Percentiles rank a stretch among this genome's conserved stretches.
Conservation (phyloP, 2,329 filamentous ascomycete genomes). For the Cercospora sojina region DNA sequence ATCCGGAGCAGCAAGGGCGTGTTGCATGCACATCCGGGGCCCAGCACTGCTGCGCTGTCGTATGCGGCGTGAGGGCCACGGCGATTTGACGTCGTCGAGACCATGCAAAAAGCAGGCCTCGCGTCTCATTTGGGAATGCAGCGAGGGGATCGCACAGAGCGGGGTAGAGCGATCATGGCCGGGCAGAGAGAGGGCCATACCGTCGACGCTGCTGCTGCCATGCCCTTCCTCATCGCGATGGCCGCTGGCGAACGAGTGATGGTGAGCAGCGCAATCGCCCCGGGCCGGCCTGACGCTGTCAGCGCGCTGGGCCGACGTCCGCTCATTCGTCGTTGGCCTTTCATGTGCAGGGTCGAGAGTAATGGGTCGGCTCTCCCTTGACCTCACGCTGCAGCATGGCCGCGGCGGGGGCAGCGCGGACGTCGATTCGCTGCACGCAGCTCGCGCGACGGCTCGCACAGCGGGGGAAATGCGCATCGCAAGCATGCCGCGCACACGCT, state of each 20-base stretch:
- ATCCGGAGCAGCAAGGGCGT: slow-evolving; percentile 8
- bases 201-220: neutral
- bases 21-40: slow-evolving; percentile 7
- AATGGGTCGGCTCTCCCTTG: slow-evolving; percentile 12
- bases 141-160: slow-evolving; percentile 19
- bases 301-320: slow-evolving; percentile 13
- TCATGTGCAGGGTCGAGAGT: slow-evolving; percentile 14
- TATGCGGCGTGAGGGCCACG: slow-evolving; percentile 24
- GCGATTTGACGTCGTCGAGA: slow-evolving; percentile 25
- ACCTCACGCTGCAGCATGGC: slow-evolving; percentile 11
- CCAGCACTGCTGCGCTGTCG: slow-evolving; percentile 19
- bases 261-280: slow-evolving; percentile 1
- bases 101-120: slow-evolving; percentile 23
- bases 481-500: slow-evolving; percentile 16
- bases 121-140: slow-evolving; percentile 13
- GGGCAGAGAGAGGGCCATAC: neutral
- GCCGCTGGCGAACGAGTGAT: slow-evolving; percentile 4
- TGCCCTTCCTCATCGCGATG: slow-evolving; percentile 7
- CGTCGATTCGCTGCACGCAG: slow-evolving; percentile 11
- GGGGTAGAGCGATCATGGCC: slow-evolving; percentile 5
- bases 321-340: slow-evolving; percentile 12
- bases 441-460: slow-evolving; percentile 17
- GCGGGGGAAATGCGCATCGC: slow-evolving; percentile 19
- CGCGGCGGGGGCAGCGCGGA: slow-evolving; percentile 3
- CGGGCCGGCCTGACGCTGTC: slow-evolving; percentile 10